These are phyloP conservation scores for Aspergillus funiculosus DNA, from an alignment of 495 filamentous ascomycete species.

Conservation along the genomic window DNA sequence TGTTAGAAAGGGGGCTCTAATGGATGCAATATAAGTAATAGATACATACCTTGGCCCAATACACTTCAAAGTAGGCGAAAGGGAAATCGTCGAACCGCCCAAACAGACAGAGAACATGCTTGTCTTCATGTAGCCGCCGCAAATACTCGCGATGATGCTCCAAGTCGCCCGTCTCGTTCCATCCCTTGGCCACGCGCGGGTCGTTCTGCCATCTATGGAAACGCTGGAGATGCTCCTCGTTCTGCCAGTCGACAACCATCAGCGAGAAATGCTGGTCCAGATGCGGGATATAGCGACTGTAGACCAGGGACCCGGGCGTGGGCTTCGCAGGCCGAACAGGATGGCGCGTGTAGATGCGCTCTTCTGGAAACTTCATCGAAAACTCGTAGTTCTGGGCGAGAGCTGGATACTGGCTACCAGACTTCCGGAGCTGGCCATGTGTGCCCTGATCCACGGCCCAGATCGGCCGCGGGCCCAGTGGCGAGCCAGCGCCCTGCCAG, in stretches of 20 bases:
- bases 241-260: constrained; percentile 52
- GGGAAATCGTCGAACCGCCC: constrained; percentile 54
- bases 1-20: background rate
- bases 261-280: constrained; percentile 61
- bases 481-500: constrained; percentile 65
- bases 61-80: constrained; percentile 66
- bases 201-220: constrained; percentile 65
- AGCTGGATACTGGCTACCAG: constrained; percentile 43
- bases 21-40: background rate
- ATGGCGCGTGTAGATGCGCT: constrained; percentile 48
- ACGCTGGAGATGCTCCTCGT: constrained; percentile 49
- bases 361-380: constrained; percentile 46
- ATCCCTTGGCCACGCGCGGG: constrained; percentile 58
- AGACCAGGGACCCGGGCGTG: constrained; percentile 52
- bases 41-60: constrained; percentile 59
- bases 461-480: constrained; percentile 55
- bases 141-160: constrained; percentile 59
- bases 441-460: constrained; percentile 45
- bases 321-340: constrained; percentile 58
- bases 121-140: constrained; percentile 52
- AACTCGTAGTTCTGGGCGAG: constrained; percentile 51
- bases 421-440: constrained; percentile 30
- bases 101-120: constrained; percentile 56
- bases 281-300: constrained; percentile 64
- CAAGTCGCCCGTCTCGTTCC: constrained; percentile 55